Evolutionary conservation across 768 basidiomycete genomes (phyloP).

Genomic region (Cytidiella melzeri): DNA sequence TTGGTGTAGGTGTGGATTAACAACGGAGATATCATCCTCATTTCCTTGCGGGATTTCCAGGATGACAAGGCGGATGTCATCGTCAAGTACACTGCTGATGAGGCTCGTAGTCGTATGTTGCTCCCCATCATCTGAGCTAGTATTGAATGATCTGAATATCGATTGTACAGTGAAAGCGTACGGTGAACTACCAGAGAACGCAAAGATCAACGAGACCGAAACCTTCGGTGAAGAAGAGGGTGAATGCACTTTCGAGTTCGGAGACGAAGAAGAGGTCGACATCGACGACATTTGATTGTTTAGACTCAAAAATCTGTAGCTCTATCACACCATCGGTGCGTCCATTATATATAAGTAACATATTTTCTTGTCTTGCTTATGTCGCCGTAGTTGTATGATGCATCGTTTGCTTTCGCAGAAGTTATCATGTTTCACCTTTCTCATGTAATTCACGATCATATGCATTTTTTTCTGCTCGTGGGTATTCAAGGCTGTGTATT

Average conservation of each 20-base stretch:
- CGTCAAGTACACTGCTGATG: conserved; percentile 97
- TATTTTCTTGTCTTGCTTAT: neutral
- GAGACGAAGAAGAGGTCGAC: conserved; percentile 82
- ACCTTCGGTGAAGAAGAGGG: conserved; percentile 87
- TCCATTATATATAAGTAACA: neutral
- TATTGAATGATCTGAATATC: neutral
- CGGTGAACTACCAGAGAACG: conserved; percentile 93
- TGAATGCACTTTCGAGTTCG: conserved; percentile 87
- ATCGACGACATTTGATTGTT: conserved; percentile 76
- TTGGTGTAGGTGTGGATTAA: conserved; percentile 93
- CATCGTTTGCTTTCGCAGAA: neutral
- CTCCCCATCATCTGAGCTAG: neutral
- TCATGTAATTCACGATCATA: neutral
- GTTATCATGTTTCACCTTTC: neutral
- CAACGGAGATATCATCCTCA: conserved; percentile 91
- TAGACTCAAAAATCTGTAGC: conserved; percentile 21
- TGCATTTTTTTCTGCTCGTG: neutral
- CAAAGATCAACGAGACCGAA: conserved; percentile 97
- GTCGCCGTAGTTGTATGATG: conserved; percentile 2
- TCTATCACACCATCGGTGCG: conserved; percentile 7
- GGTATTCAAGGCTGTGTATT: neutral
- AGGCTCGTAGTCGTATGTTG: conserved; percentile 69
- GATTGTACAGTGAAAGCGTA: conserved; percentile 78
- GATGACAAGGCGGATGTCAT: conserved; percentile 99
- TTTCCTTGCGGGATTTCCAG: conserved; percentile 97